Base-by-base conservation (phyloP, 129 eudicot genomes). In the Oenanthe sinensis region DNA sequence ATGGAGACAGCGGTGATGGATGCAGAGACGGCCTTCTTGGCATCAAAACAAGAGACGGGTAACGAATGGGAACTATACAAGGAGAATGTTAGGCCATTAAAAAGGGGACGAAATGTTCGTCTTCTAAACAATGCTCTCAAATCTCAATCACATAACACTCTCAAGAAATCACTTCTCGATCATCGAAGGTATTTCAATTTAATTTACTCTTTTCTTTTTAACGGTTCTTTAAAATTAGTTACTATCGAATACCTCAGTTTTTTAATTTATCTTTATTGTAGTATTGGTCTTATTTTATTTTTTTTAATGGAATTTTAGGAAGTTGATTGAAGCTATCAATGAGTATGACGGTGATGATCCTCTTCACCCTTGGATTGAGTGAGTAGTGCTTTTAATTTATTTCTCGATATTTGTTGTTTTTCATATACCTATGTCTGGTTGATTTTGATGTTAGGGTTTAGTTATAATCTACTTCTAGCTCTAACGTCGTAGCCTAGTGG, bases 331-430 rank as follows among this genome's bases (percentile, higher is more conserved):
- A 80, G 93, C 89, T 5, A 95, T 95, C 75, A 92, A 91, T 54
- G 87, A 88, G 82, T 95, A 91, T 62, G 62, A 82, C 48, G 98
- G 98, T 6, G 92, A 87, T 10, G 98, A 95, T 78, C 97, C 98
- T 52, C 92, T 95, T 55, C 92, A 84, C 39, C 92, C 98, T 14
- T 95, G 98, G 98, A 76, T 95, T 60, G 80, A 91, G 98, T 95
- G 71, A 87, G 92, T 81, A 13, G 22, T 44, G 33, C 44, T 46
- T 19, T 17, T 28, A 54, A 37, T 58, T 79, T 24, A 20, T 70
- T 37, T 50, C 58, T 17, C n/a, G 8, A 50, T 17, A 50, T 50
- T 50, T 50, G 58, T 17, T 17, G 2, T 17, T 75, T 46, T n/a
- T 40, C 20, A 7, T n/a, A 3, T 44, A 20, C 9, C 24, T 42